Evolutionary conservation across 164 flowering plant species (phyloP).

Genomic region (Cinnamomum micranthum): DNA sequence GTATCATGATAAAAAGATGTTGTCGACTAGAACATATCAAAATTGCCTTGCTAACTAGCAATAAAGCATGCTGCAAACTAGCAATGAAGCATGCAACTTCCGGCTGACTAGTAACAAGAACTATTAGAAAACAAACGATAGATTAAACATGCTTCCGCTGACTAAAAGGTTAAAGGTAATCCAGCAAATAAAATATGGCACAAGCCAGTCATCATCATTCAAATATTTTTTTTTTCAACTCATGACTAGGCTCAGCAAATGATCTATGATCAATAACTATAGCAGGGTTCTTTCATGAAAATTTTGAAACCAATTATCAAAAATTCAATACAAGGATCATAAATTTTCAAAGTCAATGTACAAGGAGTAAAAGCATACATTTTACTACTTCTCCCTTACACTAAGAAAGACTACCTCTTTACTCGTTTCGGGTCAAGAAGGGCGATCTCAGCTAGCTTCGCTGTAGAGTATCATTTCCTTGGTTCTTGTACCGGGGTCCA

Average conservation of each 20-base stretch:
- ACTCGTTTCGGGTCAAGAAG: conserved; percentile 95
- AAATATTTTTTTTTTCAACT: no score
- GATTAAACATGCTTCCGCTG: no score
- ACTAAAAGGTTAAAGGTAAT: no score
- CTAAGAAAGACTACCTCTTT: conserved; percentile 52
- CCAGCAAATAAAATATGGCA: no score
- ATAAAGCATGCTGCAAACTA: neutral
- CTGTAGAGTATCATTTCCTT: conserved; percentile 89
- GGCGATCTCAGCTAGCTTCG: conserved; percentile 95
- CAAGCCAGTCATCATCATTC: no score
- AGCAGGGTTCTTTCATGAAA: no score
- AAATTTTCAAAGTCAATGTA: neutral
- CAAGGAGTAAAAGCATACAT: neutral
- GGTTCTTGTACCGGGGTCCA: conserved; percentile 51
- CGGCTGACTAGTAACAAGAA: neutral
- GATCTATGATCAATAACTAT: no score
- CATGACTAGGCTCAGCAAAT: no score
- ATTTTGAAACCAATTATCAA: neutral
- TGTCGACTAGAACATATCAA: neutral
- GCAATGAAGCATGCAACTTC: neutral
- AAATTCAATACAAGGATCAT: neutral
- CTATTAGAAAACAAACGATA: neutral
- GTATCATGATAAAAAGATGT: neutral
- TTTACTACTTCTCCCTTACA: neutral
- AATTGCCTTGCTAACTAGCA: neutral